Evolutionary conservation across 2,329 filamentous ascomycete genomes (phyloP).

Genomic region (Stachybotrys chlorohalonatus): DNA sequence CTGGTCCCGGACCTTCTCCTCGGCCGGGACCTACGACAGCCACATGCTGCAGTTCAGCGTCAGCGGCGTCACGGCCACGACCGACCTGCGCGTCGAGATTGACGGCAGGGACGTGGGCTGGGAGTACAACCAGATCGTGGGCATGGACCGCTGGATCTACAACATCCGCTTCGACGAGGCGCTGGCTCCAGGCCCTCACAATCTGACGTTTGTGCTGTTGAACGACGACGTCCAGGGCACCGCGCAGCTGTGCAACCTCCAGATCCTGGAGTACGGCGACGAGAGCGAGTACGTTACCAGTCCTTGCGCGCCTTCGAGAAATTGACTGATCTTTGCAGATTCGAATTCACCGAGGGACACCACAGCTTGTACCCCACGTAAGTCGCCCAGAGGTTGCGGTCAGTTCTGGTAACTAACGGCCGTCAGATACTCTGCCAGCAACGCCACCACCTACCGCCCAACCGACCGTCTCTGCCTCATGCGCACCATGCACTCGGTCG

Average conservation of each 20-base stretch:
- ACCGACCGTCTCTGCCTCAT: slow-evolving; percentile 19
- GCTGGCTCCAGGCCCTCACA: slow-evolving; percentile 13
- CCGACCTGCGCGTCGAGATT: slow-evolving; percentile 15
- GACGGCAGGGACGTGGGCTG: slow-evolving; percentile 19
- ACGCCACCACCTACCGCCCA: slow-evolving; percentile 18
- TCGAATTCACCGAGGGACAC: background rate
- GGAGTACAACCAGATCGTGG: slow-evolving; percentile 15
- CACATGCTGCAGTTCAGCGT: slow-evolving; percentile 18
- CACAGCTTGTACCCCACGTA: background rate
- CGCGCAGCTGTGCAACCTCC: slow-evolving; percentile 19
- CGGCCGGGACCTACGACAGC: slow-evolving; percentile 16
- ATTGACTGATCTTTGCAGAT: background rate
- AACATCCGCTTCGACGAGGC: slow-evolving; percentile 15
- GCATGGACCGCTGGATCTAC: slow-evolving; percentile 19
- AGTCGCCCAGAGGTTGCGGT: background rate
- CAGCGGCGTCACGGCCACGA: slow-evolving; percentile 16
- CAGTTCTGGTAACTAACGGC: background rate
- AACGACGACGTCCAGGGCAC: slow-evolving; percentile 16
- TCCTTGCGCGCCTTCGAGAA: background rate
- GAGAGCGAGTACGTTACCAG: slow-evolving; percentile 10
- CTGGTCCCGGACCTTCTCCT: slow-evolving; percentile 16
- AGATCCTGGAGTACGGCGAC: slow-evolving; percentile 17
- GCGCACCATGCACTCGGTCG: slow-evolving; percentile 15
- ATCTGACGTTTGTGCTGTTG: slow-evolving; percentile 13
- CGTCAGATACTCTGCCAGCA: slow-evolving; percentile 13